Conservation (phyloP, 2,329 filamentous ascomycete species). For the Aspergillus sp. region DNA sequence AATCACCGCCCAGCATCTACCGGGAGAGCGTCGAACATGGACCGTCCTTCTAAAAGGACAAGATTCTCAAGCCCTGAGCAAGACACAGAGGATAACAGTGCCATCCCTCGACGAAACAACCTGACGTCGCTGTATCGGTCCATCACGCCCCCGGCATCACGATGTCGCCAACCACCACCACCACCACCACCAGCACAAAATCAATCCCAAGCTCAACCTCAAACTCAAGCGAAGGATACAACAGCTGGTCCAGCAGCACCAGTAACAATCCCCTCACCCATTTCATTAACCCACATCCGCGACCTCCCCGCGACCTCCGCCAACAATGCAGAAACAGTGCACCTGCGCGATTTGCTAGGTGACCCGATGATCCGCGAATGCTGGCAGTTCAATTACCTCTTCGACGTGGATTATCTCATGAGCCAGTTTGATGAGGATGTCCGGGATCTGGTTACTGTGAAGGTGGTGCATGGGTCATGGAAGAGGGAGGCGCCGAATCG, state of each 20-base stretch:
- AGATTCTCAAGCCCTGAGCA: constrained; percentile 4
- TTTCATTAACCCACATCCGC: constrained; percentile 61
- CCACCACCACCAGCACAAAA: not conserved
- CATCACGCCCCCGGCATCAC: constrained; percentile 22
- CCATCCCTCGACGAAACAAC: not conserved
- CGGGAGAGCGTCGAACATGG: not conserved
- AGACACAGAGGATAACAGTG: not conserved
- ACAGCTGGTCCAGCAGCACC: not conserved
- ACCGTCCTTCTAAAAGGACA: constrained; percentile 8
- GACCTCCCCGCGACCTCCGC: constrained; percentile 48
- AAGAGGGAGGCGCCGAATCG: constrained; percentile 58
- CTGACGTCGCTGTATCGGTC: constrained; percentile 23
- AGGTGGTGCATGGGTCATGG: constrained; percentile 58
- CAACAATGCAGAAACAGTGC: constrained; percentile 59
- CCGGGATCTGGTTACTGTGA: constrained; percentile 44
- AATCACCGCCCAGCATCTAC: not conserved
- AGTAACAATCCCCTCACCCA: constrained; percentile 47
- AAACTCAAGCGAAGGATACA: no score
- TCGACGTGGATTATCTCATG: constrained; percentile 55
- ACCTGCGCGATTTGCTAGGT: constrained; percentile 59
- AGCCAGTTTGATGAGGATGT: constrained; percentile 51
- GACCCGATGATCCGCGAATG: constrained; percentile 62
- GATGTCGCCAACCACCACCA: constrained; percentile 1
- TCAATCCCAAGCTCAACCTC: no score
- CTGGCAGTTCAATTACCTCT: constrained; percentile 51